Evolutionary conservation across 2,329 filamentous ascomycete genomes (phyloP).

Genomic region (Fusarium falciforme): DNA sequence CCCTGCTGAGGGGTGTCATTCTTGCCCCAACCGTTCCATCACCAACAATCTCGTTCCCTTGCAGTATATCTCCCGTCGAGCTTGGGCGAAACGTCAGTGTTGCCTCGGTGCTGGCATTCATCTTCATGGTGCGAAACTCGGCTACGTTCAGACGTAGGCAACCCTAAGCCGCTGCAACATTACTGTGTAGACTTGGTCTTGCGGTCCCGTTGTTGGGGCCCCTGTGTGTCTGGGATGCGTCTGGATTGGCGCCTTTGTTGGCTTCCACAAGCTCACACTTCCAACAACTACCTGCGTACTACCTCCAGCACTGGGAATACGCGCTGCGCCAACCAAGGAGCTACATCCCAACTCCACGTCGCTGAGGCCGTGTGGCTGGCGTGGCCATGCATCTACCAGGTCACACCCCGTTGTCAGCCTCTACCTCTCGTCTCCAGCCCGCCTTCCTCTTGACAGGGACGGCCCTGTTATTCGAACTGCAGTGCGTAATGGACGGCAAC

Average conservation of each 20-base stretch:
- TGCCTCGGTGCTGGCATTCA: not conserved
- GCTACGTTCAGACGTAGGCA: not conserved
- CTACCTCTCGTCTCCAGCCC: slow-evolving; percentile 10
- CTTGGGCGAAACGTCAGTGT: not conserved
- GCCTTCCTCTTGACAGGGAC: slow-evolving; percentile 13
- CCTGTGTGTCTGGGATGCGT: not conserved
- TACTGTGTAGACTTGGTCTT: not conserved
- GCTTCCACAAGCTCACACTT: not conserved
- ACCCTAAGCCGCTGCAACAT: not conserved
- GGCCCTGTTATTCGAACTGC: slow-evolving; percentile 1
- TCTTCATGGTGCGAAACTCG: not conserved
- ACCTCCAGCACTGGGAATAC: not conserved
- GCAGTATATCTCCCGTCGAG: not conserved
- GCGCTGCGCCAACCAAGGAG: not conserved
- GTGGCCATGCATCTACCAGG: slow-evolving; percentile 12
- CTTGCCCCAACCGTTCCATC: not conserved
- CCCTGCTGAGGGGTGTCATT: not conserved
- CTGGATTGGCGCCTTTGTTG: not conserved
- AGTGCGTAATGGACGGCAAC: not conserved
- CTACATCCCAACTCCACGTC: slow-evolving; percentile 8
- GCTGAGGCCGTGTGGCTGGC: slow-evolving; percentile 16
- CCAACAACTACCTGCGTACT: not conserved
- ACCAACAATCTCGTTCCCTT: not conserved
- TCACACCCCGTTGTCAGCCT: slow-evolving; percentile 12
- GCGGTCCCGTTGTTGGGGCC: not conserved